phyloP scores from a whole-genome alignment of 768 basidiomycete species.

The Pholiota microspora region DNA sequence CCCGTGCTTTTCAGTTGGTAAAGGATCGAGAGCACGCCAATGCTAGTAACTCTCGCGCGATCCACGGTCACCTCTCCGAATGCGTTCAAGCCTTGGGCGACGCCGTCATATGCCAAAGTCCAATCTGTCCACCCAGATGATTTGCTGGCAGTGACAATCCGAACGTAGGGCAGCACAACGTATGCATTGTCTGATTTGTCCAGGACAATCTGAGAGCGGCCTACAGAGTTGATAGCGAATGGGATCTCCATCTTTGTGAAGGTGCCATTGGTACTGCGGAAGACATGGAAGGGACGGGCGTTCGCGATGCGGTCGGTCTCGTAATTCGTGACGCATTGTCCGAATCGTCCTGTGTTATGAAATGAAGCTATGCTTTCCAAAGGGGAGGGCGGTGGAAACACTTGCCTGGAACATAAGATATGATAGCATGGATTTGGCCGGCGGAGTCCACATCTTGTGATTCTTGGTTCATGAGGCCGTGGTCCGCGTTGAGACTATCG shows the following conservation, averaged over 20 bases:
- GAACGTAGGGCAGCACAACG: slow-evolving; percentile 40
- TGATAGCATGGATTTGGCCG: slow-evolving; percentile 43
- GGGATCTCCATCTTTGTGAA: slow-evolving; percentile 48
- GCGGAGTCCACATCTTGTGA: slow-evolving; percentile 44
- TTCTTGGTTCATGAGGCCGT: slow-evolving; percentile 53
- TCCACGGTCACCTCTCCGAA: slow-evolving; percentile 49
- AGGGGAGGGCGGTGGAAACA: no score
- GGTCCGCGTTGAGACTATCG: slow-evolving; percentile 43
- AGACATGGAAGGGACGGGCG: slow-evolving; percentile 43
- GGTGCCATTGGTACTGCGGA: slow-evolving; percentile 34
- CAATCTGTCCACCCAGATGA: slow-evolving; percentile 44
- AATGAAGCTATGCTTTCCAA: no score
- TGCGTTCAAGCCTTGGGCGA: slow-evolving; percentile 35
- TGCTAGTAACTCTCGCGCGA: slow-evolving; percentile 31
- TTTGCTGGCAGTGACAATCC: slow-evolving; percentile 44
- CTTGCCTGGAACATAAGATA: slow-evolving; percentile 47
- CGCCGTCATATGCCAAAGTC: slow-evolving; percentile 42
- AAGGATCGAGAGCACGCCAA: slow-evolving; percentile 37
- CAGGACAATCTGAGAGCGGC: slow-evolving; percentile 45
- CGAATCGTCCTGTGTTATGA: slow-evolving; percentile 44
- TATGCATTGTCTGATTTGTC: slow-evolving; percentile 42
- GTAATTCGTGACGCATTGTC: slow-evolving; percentile 44
- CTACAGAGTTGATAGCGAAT: slow-evolving; percentile 39
- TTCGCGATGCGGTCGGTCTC: slow-evolving; percentile 33
- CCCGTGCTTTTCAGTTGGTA: slow-evolving; percentile 42